Conservation (phyloP, 371 early-diverging fungal genomes). For the Mucor lusitanicus region DNA sequence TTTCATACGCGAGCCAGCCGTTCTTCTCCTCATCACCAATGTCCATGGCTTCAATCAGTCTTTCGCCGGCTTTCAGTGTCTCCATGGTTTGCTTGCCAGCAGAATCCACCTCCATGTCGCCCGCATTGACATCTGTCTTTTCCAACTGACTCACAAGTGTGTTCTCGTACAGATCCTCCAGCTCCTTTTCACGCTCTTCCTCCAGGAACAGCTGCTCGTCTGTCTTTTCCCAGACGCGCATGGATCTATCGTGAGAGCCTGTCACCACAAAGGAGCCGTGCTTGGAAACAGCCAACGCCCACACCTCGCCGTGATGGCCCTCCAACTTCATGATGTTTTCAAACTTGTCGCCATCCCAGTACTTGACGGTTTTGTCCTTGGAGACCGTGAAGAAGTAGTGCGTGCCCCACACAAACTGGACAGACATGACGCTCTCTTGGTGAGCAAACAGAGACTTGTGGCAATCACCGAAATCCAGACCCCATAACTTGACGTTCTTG, state of each 20-base stretch:
- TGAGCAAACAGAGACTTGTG: conserved; percentile 94
- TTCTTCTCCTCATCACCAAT: conserved; percentile 80
- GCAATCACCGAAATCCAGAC: conserved; percentile 98
- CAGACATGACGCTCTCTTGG: conserved; percentile 86
- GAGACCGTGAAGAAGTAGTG: conserved; percentile 92
- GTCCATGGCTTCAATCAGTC: conserved; percentile 88
- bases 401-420: conserved; percentile 90
- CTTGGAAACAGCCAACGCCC: conserved; percentile 87
- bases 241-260: conserved; percentile 89
- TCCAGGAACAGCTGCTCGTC: conserved; percentile 94
- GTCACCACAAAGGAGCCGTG: conserved; percentile 86
- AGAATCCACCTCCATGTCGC: conserved; percentile 65
- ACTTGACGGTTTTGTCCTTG: conserved; percentile 90
- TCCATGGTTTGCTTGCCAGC: conserved; percentile 88
- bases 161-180: conserved; percentile 87
- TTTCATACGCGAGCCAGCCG: conserved; percentile 67
- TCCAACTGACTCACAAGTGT: conserved; percentile 72
- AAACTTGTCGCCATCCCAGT: conserved; percentile 98
- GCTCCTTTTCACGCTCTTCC: conserved; percentile 94
- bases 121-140: conserved; percentile 56
- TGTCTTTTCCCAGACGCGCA: conserved; percentile 93
- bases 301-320: conserved; percentile 92
- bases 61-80: conserved; percentile 91
- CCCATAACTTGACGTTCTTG: conserved; percentile 97
- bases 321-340: conserved; percentile 91